Evolutionary conservation across 1,284 basidiomycete genomes (phyloP).

Genomic region (Kwoniella shivajii): DNA sequence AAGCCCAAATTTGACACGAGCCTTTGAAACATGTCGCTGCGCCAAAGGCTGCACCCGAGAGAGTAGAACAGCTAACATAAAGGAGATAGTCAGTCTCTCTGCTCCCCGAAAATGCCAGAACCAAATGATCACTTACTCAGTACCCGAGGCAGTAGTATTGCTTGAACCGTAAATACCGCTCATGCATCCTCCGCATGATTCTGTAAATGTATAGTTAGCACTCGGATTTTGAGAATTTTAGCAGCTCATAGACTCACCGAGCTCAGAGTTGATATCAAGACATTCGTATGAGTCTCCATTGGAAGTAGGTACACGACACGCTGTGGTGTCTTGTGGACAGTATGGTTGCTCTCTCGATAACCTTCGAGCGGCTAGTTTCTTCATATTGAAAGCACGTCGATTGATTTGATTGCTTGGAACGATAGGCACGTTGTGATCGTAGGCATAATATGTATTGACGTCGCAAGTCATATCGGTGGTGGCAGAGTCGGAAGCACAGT

Average conservation of each 20-base stretch:
- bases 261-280: not conserved
- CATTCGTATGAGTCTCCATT: not conserved
- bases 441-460: too few species aligned
- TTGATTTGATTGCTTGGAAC: not conserved
- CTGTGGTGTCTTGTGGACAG: not conserved
- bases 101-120: too few species aligned
- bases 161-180: not conserved
- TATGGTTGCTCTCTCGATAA: not conserved
- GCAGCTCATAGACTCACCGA: not conserved
- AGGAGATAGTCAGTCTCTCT: too few species aligned
- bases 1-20: not conserved
- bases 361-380: not conserved
- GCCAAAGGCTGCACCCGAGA: not conserved
- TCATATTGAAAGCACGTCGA: not conserved
- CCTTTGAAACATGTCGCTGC: not conserved
- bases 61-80: not conserved
- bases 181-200: not conserved
- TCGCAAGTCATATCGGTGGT: too few species aligned
- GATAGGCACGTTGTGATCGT: not conserved
- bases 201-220: not conserved
- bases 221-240: not conserved
- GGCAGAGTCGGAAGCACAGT: too few species aligned
- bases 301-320: not conserved
- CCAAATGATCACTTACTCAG: not conserved
- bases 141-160: not conserved